Evolutionary conservation across 106 monocot species (phyloP).

Genomic region (Phalaenopsis aphrodite): DNA sequence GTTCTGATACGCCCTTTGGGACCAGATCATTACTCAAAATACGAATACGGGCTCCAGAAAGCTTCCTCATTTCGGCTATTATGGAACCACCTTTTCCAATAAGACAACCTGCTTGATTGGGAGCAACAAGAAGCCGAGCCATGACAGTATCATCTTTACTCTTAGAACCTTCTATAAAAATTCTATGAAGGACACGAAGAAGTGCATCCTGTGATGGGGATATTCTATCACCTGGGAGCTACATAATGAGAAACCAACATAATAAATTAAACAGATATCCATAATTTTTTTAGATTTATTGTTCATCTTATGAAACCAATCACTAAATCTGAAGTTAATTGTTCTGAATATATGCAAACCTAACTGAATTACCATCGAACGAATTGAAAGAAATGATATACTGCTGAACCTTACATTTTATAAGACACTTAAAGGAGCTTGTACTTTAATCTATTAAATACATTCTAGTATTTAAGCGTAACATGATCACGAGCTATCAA

Average conservation of each 20-base stretch:
- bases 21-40: conserved; percentile 53
- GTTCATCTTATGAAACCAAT: background rate
- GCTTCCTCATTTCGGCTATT: conserved; percentile 91
- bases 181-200: conserved; percentile 60
- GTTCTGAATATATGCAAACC: background rate
- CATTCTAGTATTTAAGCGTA: background rate
- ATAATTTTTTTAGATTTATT: background rate
- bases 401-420: background rate
- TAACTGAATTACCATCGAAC: background rate
- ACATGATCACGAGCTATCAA: background rate
- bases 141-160: conserved; percentile 26
- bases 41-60: conserved; percentile 76
- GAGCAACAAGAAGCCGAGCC: conserved; percentile 48
- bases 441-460: background rate
- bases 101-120: conserved; percentile 81
- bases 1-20: conserved; percentile 44
- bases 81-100: conserved; percentile 84
- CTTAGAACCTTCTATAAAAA: conserved; percentile 41
- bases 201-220: conserved; percentile 78
- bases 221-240: conserved; percentile 75
- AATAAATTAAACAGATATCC: background rate
- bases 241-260: background rate
- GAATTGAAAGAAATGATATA: background rate
- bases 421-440: background rate
- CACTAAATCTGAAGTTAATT: background rate